Base-by-base conservation (phyloP, 2,329 filamentous ascomycete species). In the Alternaria ventricosa region DNA sequence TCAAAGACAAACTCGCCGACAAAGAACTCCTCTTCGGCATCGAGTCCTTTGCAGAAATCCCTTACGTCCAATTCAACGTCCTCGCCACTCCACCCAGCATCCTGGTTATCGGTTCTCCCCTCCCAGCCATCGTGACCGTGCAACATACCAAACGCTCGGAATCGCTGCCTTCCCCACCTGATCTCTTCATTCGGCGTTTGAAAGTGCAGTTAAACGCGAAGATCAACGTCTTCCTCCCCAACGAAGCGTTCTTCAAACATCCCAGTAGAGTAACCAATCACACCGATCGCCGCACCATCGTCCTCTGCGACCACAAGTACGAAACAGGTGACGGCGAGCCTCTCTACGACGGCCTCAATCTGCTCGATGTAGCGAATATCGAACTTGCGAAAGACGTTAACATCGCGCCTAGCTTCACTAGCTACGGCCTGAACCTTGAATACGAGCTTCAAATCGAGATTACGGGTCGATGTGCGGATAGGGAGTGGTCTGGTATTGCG, bases 391-490 rank as follows among this genome's bases (percentile, higher is more conserved):
- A 67, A 6, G 63, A 66, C 9, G 53, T 45, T 7, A 28, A 68
- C 7, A 49, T 64, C 0, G 36, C 36, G 3, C 73, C 75, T 1
- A 69, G 71, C 23, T 77, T 77, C 55, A 71, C 70, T 6, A 73
- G 66, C 36, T 77, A 75, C 50, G 74, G 70, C 5, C n/a, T 75
- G 2, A 55, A 63, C 3, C 22, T 76, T 53, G 66, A 72, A 33
- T 70, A 76, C 30, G 65, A 68, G 22, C 7, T 76, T 5, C 66
- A 72, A 49, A 71, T 77, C 4, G 64, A 71, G 9, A 55, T 76
- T 3, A 71, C 72, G 65, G 71, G 72, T 12, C 70, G 71, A 56
- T 77, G 75, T 36, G 75, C 66, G 1, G 69, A 64, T n/a, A 71
- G 71, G 28, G 71, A 74, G 18, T 74, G 71, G 53, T 56, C 58